phyloP scores from a whole-genome alignment of 495 filamentous ascomycete species.

The Polyplosphaeria fusca region DNA sequence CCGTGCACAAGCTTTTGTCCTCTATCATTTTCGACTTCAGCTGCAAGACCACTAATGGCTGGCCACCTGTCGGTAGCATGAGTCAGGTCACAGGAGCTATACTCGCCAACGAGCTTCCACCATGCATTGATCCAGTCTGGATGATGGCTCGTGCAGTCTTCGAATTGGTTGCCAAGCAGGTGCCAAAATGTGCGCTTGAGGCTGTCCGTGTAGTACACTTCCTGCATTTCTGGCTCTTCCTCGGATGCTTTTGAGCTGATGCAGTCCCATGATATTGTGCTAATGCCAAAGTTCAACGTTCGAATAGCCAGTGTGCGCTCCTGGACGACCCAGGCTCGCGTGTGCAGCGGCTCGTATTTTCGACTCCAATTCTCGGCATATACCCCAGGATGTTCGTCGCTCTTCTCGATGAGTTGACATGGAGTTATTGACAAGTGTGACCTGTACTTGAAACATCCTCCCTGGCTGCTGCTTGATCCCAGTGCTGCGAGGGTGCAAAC shows the following conservation, averaged over 20 bases:
- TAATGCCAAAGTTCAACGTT: constrained; percentile 1
- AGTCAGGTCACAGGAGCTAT: not conserved
- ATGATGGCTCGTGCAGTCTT: not conserved
- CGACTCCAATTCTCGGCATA: not conserved
- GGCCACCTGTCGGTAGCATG: not conserved
- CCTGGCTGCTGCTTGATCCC: not conserved
- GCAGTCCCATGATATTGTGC: constrained; percentile 5
- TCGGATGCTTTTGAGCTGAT: not conserved
- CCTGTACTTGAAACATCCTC: not conserved
- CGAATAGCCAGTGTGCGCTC: constrained; percentile 3
- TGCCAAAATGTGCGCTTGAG: not conserved
- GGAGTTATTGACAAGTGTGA: not conserved
- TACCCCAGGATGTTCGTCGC: not conserved
- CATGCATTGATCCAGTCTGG: not conserved
- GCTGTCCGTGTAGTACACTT: not conserved
- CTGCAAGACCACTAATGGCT: not conserved
- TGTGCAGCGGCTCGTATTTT: not conserved
- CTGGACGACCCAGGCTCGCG: constrained; percentile 12
- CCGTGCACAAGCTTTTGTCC: not conserved
- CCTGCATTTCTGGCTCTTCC: not conserved
- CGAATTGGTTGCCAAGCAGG: not conserved
- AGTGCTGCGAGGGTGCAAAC: constrained; percentile 3
- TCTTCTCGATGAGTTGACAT: not conserved
- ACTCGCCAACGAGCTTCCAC: not conserved
- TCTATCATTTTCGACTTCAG: not conserved